A percentile compares a stretch with the other conserved stretches of the same genome.
Evolutionary conservation across 2,329 filamentous ascomycete species (phyloP).

Genomic region (Scopulariopsis brevicaulis): DNA sequence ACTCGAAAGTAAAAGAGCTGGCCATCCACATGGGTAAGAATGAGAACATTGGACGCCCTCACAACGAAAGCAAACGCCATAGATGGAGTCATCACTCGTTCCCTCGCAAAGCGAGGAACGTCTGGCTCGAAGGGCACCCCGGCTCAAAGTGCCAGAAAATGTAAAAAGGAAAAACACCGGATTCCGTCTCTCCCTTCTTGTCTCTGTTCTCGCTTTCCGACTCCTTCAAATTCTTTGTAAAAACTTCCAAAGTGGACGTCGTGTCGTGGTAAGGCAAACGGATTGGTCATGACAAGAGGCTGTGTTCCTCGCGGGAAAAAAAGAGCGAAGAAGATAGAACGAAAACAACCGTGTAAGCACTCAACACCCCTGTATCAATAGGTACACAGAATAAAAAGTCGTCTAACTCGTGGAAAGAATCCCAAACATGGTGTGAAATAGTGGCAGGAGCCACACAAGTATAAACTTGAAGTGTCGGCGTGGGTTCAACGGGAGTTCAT

Average conservation of each 20-base stretch:
- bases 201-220: background rate
- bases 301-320: background rate
- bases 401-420: background rate
- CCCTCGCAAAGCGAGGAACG: background rate
- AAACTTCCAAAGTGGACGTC: background rate
- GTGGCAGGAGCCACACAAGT: background rate
- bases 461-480: conserved; percentile 3
- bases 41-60: background rate
- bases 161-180: background rate
- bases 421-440: background rate
- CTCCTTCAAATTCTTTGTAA: background rate
- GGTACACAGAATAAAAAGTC: background rate
- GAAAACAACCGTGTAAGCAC: background rate
- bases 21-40: background rate
- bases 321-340: background rate
- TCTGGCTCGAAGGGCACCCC: background rate
- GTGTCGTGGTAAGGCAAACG: background rate
- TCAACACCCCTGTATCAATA: background rate
- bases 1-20: background rate
- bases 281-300: background rate
- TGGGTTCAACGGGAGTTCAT: conserved; percentile 46
- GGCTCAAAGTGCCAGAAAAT: background rate
- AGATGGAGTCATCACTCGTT: background rate
- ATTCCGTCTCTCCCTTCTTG: background rate
- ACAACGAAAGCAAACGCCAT: background rate